These are phyloP conservation scores for Venturia effusa DNA, from an alignment of 2,329 filamentous ascomycete species.

Conservation along the genomic window DNA sequence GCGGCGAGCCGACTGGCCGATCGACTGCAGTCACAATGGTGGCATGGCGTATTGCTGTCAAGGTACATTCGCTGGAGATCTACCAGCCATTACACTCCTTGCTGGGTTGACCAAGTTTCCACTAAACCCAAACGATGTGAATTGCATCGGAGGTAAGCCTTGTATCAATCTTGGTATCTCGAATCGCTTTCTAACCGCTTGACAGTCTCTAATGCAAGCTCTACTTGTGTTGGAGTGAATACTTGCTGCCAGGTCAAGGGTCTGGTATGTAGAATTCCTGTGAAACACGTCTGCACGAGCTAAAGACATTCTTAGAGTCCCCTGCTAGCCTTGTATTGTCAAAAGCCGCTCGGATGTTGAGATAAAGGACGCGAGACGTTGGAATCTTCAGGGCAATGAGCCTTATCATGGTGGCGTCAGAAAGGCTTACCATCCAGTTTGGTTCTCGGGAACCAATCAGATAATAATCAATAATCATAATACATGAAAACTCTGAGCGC, in stretches of 20 bases:
- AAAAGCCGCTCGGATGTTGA: background rate
- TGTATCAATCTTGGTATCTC: background rate
- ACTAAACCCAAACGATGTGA: conserved; percentile 8
- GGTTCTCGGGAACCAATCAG: background rate
- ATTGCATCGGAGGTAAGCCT: conserved; percentile 4
- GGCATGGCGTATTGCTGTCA: conserved; percentile 7
- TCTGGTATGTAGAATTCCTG: background rate
- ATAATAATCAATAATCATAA: background rate
- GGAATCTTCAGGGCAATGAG: background rate
- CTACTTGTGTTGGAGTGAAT: background rate
- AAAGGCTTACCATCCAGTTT: background rate
- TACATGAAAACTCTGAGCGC: background rate
- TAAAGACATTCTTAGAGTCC: background rate
- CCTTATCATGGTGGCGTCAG: background rate
- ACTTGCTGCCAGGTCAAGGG: conserved; percentile 5
- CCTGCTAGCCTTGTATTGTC: background rate
- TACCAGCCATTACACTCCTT: conserved; percentile 1
- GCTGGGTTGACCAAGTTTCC: conserved; percentile 4
- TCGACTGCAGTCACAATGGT: conserved; percentile 7
- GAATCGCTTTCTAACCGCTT: background rate
- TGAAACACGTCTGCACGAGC: background rate
- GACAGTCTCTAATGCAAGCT: background rate
- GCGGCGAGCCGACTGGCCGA: conserved; percentile 2
- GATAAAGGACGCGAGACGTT: background rate
- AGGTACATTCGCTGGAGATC: conserved; percentile 9